Conservation (phyloP, 352 stramenopile species). For the Phytophthora litchii region DNA sequence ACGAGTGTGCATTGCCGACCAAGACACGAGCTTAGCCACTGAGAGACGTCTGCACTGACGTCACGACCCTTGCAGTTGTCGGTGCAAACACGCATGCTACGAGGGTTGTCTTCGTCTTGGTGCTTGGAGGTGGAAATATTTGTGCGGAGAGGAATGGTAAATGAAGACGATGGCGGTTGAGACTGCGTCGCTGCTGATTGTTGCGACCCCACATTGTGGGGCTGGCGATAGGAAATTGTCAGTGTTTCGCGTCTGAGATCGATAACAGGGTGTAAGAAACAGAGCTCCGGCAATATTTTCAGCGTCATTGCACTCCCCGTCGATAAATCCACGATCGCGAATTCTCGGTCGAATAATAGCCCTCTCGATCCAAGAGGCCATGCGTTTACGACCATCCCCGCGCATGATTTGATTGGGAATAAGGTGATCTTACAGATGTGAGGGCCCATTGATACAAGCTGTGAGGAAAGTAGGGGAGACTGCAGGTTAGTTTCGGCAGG, state of each 20-base stretch:
- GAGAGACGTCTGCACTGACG: conserved; percentile 53
- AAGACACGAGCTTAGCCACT: conserved; percentile 73
- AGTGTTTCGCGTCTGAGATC: conserved; percentile 65
- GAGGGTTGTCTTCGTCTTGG: conserved; percentile 19
- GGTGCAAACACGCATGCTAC: conserved; percentile 60
- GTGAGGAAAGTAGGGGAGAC: not conserved
- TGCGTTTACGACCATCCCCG: conserved; percentile 52
- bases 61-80: conserved; percentile 56
- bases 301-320: conserved; percentile 57
- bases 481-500: not conserved
- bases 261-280: conserved; percentile 62
- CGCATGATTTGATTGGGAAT: conserved; percentile 83
- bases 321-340: conserved; percentile 67
- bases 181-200: conserved; percentile 5
- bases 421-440: conserved; percentile 63
- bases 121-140: conserved; percentile 24
- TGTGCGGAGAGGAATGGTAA: conserved; percentile 48
- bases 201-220: conserved; percentile 2
- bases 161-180: conserved; percentile 13
- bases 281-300: conserved; percentile 65
- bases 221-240: conserved; percentile 45
- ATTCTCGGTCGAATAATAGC: conserved; percentile 77
- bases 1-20: conserved; percentile 69
- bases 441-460: not conserved
- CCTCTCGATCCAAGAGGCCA: conserved; percentile 70